phyloP scores from a whole-genome alignment of 352 stramenopile genomes.

The Blastocystis sp. region DNA sequence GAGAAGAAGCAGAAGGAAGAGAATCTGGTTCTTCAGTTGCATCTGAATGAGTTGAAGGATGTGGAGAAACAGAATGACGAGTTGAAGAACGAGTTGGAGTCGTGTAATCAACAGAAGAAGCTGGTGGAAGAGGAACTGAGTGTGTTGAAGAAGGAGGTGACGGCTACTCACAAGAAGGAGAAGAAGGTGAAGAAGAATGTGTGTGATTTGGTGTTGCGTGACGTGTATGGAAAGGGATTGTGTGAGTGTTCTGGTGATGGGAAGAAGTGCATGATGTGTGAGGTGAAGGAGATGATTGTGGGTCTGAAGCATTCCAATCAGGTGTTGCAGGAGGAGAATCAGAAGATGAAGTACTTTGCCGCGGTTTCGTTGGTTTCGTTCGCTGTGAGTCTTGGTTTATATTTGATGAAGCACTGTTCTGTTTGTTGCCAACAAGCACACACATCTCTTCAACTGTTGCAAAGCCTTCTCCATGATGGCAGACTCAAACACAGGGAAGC shows the following conservation, averaged over 20 bases:
- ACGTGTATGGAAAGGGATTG: neutral
- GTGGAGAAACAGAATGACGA: neutral
- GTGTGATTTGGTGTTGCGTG: neutral
- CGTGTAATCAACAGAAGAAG: neutral
- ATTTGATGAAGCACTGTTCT: constrained; percentile 14
- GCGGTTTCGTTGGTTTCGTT: neutral
- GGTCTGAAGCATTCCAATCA: neutral
- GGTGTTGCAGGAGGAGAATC: constrained; percentile 4
- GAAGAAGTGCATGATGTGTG: neutral
- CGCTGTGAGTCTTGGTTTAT: neutral
- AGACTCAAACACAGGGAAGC: constrained; percentile 33
- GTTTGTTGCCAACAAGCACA: constrained; percentile 39
- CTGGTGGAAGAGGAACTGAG: neutral
- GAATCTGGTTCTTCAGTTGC: neutral
- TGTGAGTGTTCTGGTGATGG: neutral
- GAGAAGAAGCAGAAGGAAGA: neutral
- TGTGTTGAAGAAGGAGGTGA: neutral
- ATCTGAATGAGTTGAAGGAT: neutral
- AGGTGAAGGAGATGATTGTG: neutral
- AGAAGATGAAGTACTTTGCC: constrained; percentile 16
- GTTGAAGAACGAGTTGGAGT: neutral
- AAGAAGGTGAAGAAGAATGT: neutral
- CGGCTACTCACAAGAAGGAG: neutral
- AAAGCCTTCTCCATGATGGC: constrained; percentile 28
- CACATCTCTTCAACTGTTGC: neutral